Evolutionary conservation across 169 alveolate genomes (phyloP), one percentile per base, ranked within the genome.

Genomic region (Eimeria zaria): DNA sequence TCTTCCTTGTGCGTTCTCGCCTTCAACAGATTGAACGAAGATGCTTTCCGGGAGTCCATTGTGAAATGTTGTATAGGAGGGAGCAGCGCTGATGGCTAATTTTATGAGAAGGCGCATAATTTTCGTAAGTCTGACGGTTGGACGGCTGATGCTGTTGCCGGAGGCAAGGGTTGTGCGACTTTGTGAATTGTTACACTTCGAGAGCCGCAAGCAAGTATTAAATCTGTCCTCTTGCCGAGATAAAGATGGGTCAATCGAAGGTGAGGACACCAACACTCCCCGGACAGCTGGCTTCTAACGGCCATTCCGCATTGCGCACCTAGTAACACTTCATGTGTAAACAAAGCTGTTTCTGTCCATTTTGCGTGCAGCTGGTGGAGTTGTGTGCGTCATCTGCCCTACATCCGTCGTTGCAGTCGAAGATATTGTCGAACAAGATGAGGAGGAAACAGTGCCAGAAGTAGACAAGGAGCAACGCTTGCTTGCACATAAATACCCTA

Each of bases 61-160:
- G 94, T 46, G 67, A 27, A 39, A 18, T 87, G 94, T 27, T 64
- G 62, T 69, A 76, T 71, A 94, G 96, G 96, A 94, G 67, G 96
- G 96, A 27, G 96, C 94, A 11, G 87, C 96, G 39, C 33, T 94
- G 55, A 94, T 94, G 95, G 88, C 81, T n/a, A 67, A 71, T 62
- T 94, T 64, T 55, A 83, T 94, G 96, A 71, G 96, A 53, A 80
- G 96, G 74, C 96, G 96, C 55, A 71, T 94, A 1, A n/a, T 94
- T 20, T 94, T 94, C 69, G 83, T 83, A 27, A 94, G 91, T 41
- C 55, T 94, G 58, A 89, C 46, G 39, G 87, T 84, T 22, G 96
- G 95, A 3, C 88, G 94, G 36, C 33, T 67, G 9, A 80, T 94
- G 83, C 89, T 94, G 83, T 55, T 94, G 48, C 69, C 95, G 30